Percentiles rank a stretch among this genome's conserved stretches.
Conservation (phyloP, 495 filamentous ascomycete genomes). For the Evernia prunastri region DNA sequence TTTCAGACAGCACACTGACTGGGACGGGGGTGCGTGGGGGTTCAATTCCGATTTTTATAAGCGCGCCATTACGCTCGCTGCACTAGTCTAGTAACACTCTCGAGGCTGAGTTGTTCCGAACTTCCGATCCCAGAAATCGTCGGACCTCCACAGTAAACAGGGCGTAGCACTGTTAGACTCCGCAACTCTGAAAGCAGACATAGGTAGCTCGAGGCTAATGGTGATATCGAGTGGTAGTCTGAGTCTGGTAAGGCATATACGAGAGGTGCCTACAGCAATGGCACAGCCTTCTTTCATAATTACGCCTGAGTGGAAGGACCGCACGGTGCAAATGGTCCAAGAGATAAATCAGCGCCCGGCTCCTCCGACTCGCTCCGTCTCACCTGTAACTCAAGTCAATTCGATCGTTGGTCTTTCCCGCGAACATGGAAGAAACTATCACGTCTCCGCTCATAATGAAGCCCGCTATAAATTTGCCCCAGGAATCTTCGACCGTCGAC, state of each 20-base stretch:
- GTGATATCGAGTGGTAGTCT: too few relatives aligned
- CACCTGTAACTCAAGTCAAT: too few relatives aligned
- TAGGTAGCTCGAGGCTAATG: background rate
- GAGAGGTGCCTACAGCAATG: too few relatives aligned
- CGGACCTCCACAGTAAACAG: background rate
- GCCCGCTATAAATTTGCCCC: background rate
- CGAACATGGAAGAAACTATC: background rate
- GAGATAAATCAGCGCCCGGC: background rate
- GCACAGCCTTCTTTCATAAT: background rate
- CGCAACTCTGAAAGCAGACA: background rate
- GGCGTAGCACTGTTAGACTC: background rate
- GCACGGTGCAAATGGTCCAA: too few relatives aligned
- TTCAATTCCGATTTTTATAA: background rate
- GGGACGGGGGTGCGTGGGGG: too few relatives aligned
- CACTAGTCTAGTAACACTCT: background rate
- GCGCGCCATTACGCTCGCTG: background rate
- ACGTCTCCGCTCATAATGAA: background rate
- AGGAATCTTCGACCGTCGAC: background rate
- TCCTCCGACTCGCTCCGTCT: too few relatives aligned
- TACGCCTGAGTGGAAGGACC: background rate
- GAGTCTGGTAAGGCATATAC: too few relatives aligned
- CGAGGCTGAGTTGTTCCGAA: background rate
- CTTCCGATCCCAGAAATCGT: background rate
- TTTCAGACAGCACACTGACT: too few relatives aligned
- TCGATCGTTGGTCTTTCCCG: background rate